Base-by-base conservation (phyloP, 345 rosid species). In the Eucalyptus grandis region DNA sequence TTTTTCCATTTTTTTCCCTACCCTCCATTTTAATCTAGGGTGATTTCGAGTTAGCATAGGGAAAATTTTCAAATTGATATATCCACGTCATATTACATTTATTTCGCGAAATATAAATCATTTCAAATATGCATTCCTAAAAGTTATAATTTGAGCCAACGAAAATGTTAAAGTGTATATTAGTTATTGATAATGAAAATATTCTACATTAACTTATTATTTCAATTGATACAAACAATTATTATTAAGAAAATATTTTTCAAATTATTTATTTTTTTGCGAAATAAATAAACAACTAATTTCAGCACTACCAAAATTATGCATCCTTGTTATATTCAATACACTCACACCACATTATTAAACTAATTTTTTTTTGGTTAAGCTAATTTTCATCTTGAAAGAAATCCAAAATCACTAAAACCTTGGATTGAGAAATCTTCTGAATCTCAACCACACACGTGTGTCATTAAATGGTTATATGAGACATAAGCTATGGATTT, bases 21-120 rank as follows among this genome's bases (percentile, higher is more conserved):
- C 14, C 83, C 8, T 14, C 46, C 27, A 10, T 12, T 72, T 40
- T 11, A 37, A 72, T 77, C 5, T 69, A 11, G 24, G 0, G 10
- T 10, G 14, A 21, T 11, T 77, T 40, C 13, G 8, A 77, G 9
- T 3, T 21, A 21, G 2, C 43, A 40, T 7, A 0, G 0, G 0
- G 4, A 72, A 72, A 72, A 69, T 3, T 34, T n/a, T 2, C 9
- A n/a, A 67, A 31, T 69, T 3, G 0, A 34, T 69, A 17, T 34
- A 16, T 69, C 2, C 24, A 53, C 0, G 5, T 6, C 34, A 2
- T 7, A 62, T 62, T 62, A 30, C 0, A 62, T 53, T 24, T 56
- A 22, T 56, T 24, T 56, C 13, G 0, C 0, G 0, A 10, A 24
- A 10, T 22, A 24, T 24, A 24, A 56, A 22, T 56, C 1, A 56